Conservation (phyloP, 192 early-diverging fungal genomes). For the Mortierella antarctica region DNA sequence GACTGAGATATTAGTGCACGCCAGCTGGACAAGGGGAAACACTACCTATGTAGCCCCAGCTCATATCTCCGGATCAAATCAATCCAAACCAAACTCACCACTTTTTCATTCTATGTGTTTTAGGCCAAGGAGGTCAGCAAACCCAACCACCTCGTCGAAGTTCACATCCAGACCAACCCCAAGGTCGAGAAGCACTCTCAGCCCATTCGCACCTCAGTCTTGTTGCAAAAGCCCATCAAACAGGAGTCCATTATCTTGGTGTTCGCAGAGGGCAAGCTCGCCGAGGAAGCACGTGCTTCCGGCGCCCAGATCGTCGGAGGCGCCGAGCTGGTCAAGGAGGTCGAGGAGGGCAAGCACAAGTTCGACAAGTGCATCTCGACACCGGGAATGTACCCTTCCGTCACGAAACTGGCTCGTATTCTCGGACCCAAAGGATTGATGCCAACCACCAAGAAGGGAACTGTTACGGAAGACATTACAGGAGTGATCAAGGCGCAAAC, state of each 20-base stretch:
- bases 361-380: slow-evolving; percentile 92
- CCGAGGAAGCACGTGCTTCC: slow-evolving; percentile 80
- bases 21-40: too few relatives aligned
- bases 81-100: not conserved
- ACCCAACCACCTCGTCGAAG: slow-evolving; percentile 70
- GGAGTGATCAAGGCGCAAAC: slow-evolving; percentile 71
- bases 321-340: slow-evolving; percentile 83
- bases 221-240: slow-evolving; percentile 74
- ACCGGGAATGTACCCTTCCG: slow-evolving; percentile 87
- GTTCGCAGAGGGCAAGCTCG: slow-evolving; percentile 89
- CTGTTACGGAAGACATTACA: slow-evolving; percentile 83
- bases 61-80: not conserved
- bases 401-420: slow-evolving; percentile 88
- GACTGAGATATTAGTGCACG: too few relatives aligned
- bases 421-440: slow-evolving; percentile 97
- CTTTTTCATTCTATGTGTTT: not conserved
- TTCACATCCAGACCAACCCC: slow-evolving; percentile 73
- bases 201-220: slow-evolving; percentile 84
- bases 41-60: too few relatives aligned
- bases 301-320: slow-evolving; percentile 90
- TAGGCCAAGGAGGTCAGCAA: slow-evolving; percentile 76
- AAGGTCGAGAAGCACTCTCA: slow-evolving; percentile 79
- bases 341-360: slow-evolving; percentile 56
- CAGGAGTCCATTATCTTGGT: slow-evolving; percentile 75
- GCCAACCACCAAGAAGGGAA: slow-evolving; percentile 89